Evolutionary conservation across 2,329 filamentous ascomycete species (phyloP).

Genomic region (Myriangium duriaei): DNA sequence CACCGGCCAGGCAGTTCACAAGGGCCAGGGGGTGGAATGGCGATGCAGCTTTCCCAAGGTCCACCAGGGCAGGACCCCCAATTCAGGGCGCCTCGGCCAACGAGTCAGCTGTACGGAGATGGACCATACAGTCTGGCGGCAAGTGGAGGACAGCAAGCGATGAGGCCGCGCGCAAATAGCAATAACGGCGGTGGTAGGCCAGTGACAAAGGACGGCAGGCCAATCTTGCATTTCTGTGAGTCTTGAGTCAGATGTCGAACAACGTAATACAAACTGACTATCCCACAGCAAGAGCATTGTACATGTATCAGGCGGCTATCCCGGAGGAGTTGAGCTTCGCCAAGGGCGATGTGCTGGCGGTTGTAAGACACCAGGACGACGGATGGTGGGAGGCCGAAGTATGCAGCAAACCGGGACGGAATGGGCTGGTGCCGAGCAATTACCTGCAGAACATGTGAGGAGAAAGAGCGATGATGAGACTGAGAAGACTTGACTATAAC

Average conservation of each 20-base stretch:
- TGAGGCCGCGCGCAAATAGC: conserved; percentile 6
- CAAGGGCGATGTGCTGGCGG: conserved; percentile 83
- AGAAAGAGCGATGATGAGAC: not conserved
- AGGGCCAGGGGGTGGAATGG: conserved; percentile 30
- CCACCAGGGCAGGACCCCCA: conserved; percentile 26
- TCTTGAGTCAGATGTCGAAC: conserved; percentile 16
- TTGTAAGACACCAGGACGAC: conserved; percentile 86
- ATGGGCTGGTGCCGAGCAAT: conserved; percentile 54
- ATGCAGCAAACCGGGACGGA: conserved; percentile 46
- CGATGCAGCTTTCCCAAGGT: conserved; percentile 31
- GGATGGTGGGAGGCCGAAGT: conserved; percentile 99
- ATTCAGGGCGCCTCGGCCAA: conserved; percentile 21
- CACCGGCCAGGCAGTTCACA: conserved; percentile 15
- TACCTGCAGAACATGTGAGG: conserved; percentile 42
- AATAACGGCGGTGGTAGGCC: conserved; percentile 78
- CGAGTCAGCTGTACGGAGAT: conserved; percentile 32
- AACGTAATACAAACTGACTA: conserved; percentile 10
- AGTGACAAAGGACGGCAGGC: conserved; percentile 72
- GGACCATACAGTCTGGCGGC: conserved; percentile 15
- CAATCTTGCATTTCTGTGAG: conserved; percentile 91
- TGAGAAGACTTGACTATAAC: not conserved
- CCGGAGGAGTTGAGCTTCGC: conserved; percentile 85
- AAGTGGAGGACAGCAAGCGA: conserved; percentile 14
- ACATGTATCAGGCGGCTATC: conserved; percentile 88
- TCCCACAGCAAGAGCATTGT: conserved; percentile 70